These are phyloP conservation scores for Tulasnella sp. DNA, from an alignment of 768 basidiomycete genomes.

Conservation along the genomic window DNA sequence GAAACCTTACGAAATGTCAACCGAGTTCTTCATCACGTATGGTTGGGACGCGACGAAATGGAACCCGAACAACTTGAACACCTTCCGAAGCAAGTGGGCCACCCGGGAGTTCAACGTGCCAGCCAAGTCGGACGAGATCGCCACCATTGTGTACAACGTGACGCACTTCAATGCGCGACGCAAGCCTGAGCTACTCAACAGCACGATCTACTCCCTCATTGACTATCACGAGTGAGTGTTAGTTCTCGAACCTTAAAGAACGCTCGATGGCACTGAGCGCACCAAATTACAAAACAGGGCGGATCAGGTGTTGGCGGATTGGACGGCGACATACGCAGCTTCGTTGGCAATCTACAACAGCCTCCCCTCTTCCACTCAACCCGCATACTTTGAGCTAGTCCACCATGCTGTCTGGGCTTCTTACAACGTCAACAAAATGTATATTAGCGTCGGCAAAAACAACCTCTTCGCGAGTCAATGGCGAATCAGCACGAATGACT, in stretches of 20 bases:
- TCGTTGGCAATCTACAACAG: slow-evolving; percentile 47
- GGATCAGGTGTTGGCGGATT: slow-evolving; percentile 42
- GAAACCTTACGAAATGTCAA: slow-evolving; percentile 62
- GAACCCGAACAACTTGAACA: slow-evolving; percentile 42
- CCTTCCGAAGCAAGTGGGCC: slow-evolving; percentile 49
- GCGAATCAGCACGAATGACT: slow-evolving; percentile 46
- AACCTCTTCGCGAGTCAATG: slow-evolving; percentile 55
- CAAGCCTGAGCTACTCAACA: slow-evolving; percentile 56
- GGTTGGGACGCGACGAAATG: slow-evolving; percentile 52
- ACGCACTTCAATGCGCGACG: slow-evolving; percentile 47
- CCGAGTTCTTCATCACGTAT: slow-evolving; percentile 55
- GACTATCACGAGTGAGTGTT: slow-evolving; percentile 57
- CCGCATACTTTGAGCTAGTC: slow-evolving; percentile 63
- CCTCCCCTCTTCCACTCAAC: slow-evolving; percentile 37
- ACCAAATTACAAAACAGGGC: slow-evolving; percentile 34
- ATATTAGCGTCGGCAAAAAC: slow-evolving; percentile 49
- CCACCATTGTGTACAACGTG: slow-evolving; percentile 45
- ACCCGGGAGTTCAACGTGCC: slow-evolving; percentile 50
- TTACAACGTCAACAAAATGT: slow-evolving; percentile 46
- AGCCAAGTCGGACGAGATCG: slow-evolving; percentile 34
- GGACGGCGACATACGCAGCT: slow-evolving; percentile 38
- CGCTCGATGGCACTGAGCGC: too few relatives aligned
- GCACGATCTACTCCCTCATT: slow-evolving; percentile 50
- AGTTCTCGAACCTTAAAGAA: neutral
- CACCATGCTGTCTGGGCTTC: slow-evolving; percentile 54